A percentile compares a stretch with the other conserved stretches of the same genome.
Conservation (phyloP, 345 rosid genomes). For the Eucalyptus tenuipes region DNA sequence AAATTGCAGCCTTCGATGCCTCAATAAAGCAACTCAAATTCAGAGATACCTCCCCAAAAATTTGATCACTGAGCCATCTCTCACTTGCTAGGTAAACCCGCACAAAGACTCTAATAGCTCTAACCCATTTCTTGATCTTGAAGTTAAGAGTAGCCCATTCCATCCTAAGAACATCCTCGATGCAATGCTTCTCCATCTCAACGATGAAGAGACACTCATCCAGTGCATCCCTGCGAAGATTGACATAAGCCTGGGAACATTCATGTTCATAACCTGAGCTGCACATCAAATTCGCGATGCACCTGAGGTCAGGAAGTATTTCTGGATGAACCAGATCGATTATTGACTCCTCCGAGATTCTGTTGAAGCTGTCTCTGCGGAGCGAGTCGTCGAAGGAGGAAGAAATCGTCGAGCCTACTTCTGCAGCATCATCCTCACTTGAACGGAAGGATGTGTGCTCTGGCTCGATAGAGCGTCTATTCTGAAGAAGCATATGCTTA, state of each 20-base stretch:
- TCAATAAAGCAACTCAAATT: slow-evolving; percentile 50
- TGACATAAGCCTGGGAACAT: slow-evolving; percentile 59
- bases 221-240: slow-evolving; percentile 56
- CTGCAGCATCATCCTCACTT: slow-evolving; percentile 44
- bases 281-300: slow-evolving; percentile 65
- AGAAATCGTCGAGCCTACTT: slow-evolving; percentile 39
- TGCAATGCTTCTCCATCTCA: slow-evolving; percentile 76
- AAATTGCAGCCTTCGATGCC: slow-evolving; percentile 57
- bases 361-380: slow-evolving; percentile 40
- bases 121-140: slow-evolving; percentile 83
- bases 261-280: slow-evolving; percentile 53
- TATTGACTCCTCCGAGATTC: slow-evolving; percentile 35
- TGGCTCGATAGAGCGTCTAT: slow-evolving; percentile 56
- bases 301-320: slow-evolving; percentile 49
- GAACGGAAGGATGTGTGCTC: slow-evolving; percentile 60
- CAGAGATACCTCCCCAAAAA: slow-evolving; percentile 37
- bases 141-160: slow-evolving; percentile 65
- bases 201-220: slow-evolving; percentile 66
- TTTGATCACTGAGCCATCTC: slow-evolving; percentile 49
- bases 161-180: slow-evolving; percentile 77
- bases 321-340: slow-evolving; percentile 65
- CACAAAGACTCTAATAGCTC: slow-evolving; percentile 52
- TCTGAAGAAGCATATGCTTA: slow-evolving; percentile 52
- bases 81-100: slow-evolving; percentile 67
- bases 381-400: slow-evolving; percentile 51